These are phyloP conservation scores for Didymella pinodella DNA, from an alignment of 2,329 filamentous ascomycete genomes.

Conservation along the genomic window DNA sequence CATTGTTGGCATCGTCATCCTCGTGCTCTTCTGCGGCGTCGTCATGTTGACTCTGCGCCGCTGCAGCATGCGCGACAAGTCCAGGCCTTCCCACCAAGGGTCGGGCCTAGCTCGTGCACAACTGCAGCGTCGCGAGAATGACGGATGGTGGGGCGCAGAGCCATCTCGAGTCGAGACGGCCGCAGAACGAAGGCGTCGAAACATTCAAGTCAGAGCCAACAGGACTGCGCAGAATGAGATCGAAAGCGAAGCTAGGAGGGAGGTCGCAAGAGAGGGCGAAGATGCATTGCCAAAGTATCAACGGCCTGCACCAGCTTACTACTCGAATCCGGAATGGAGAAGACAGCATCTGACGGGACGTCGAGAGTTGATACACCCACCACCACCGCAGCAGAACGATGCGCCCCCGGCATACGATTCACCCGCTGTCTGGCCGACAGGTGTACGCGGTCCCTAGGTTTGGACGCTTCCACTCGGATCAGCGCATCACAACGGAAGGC, in stretches of 20 bases:
- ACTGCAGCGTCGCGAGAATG: background rate
- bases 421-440: conserved; percentile 7
- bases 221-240: background rate
- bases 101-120: background rate
- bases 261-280: background rate
- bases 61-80: background rate
- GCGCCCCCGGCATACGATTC: conserved; percentile 11
- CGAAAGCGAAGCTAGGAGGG: background rate
- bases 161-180: background rate
- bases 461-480: background rate
- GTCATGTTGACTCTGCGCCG: background rate
- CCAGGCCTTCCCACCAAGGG: background rate
- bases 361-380: background rate
- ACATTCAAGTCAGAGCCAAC: background rate
- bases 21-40: background rate
- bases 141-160: background rate
- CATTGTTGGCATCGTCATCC: background rate
- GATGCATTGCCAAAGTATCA: conserved; percentile 2
- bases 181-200: background rate
- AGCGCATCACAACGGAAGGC: background rate
- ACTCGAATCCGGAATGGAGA: background rate
- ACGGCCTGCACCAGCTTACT: conserved; percentile 5
- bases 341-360: background rate
- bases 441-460: background rate
- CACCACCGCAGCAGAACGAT: background rate